Conservation (phyloP, 768 basidiomycete genomes). For the Arthromyces matolae region DNA sequence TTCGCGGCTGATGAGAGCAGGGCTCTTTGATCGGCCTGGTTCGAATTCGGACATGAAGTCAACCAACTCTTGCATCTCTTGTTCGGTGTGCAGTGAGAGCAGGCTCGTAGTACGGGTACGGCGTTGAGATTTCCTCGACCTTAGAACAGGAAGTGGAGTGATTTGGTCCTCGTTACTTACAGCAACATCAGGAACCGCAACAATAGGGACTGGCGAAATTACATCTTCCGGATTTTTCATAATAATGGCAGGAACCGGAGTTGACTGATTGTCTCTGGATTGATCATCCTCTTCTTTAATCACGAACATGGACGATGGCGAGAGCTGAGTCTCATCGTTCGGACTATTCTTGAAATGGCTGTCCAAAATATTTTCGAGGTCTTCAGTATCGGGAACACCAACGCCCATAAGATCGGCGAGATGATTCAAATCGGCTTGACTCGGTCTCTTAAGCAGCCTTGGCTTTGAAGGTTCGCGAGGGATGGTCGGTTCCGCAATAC, state of each 20-base stretch:
- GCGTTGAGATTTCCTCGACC: slow-evolving; percentile 17
- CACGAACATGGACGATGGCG: neutral
- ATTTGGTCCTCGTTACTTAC: slow-evolving; percentile 18
- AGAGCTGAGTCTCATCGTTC: neutral
- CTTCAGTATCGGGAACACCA: slow-evolving; percentile 6
- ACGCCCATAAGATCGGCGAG: slow-evolving; percentile 11
- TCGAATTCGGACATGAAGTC: slow-evolving; percentile 40
- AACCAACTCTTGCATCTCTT: slow-evolving; percentile 48
- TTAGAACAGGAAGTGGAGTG: slow-evolving; percentile 24
- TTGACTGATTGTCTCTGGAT: neutral
- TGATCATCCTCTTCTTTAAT: neutral
- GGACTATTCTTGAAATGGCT: neutral
- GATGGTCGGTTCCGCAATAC: neutral
- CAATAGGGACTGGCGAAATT: neutral
- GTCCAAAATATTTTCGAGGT: slow-evolving; percentile 4
- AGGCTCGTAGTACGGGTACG: slow-evolving; percentile 37
- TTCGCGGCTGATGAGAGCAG: neutral
- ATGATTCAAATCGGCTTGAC: slow-evolving; percentile 5
- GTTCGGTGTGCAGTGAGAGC: slow-evolving; percentile 46
- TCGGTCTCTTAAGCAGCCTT: neutral
- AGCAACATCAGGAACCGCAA: neutral
- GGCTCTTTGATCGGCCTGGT: neutral
- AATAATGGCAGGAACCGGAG: slow-evolving; percentile 2
- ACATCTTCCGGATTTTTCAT: neutral
- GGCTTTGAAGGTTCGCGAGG: too few relatives aligned